Base-by-base conservation (phyloP, 768 basidiomycete species). In the Leucocoprinus sp. region DNA sequence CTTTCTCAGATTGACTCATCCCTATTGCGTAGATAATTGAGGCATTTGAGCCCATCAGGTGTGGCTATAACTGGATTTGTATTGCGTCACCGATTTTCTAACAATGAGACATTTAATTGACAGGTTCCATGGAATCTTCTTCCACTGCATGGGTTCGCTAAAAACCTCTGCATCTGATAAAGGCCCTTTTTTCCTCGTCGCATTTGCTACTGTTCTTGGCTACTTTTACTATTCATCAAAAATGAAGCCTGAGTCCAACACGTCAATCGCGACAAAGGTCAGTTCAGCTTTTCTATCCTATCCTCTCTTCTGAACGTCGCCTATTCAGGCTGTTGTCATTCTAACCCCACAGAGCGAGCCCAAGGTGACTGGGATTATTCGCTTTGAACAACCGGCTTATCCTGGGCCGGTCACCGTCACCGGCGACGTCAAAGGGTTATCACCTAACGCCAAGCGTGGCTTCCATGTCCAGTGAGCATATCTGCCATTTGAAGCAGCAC, bases 391-490 rank as follows among this genome's bases (percentile, higher is more conserved):
- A 60, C 43, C 65, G 2, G 57, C 66, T 14, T 59, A 61, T 50
- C 58, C 57, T 44, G 72, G 70, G 2, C 72, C 78, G 19, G 82
- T 86, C 39, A 75, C 64, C 11, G 63, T 91, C 31, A 73, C 72
- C 8, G 85, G 85, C 21, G 68, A 74, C 42, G 66, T 92, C 51
- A 68, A 64, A 46, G 74, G 74, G 50, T 70, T 91, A 36, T 72
- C 76, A 51, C 67, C 78, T 4, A 69, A 69, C 39, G 68, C 80
- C 4, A 57, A 68, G 48, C 74, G 80, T 27, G 89, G 89, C 4
- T 86, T 90, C 67, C 89, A 91, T 63, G 65, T 92, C 46, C 88
- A 92, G 85, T 86, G 52, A 47, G 81, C 67, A n/a, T 28, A 39
- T 37, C 8, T 3, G 11, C 17, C 15, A 33, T 8, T 8, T 28